phyloP scores from a whole-genome alignment of 352 stramenopile species.

The Pythium sukuiense region DNA sequence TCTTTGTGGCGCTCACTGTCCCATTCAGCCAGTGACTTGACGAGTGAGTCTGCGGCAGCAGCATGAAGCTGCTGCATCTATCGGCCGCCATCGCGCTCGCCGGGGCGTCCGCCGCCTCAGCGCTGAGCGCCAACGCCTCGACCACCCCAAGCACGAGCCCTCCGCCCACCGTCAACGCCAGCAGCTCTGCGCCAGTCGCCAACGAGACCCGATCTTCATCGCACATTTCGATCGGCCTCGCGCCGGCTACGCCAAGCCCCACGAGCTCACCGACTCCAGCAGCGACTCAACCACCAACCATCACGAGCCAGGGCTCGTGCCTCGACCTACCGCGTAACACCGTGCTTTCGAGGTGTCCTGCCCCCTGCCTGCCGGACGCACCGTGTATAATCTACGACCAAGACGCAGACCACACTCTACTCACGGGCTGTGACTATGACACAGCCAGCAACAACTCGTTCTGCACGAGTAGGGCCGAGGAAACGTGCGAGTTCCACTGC shows the following conservation, averaged over 20 bases:
- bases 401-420: neutral
- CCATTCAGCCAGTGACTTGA: too few relatives aligned
- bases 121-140: neutral
- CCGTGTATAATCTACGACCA: neutral
- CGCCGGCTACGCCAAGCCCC: neutral
- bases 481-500: conserved; percentile 1
- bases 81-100: neutral
- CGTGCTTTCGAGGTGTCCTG: neutral
- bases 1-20: too few relatives aligned
- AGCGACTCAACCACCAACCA: too few relatives aligned
- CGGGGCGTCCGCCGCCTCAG: neutral
- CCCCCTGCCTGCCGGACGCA: neutral
- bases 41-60: too few relatives aligned
- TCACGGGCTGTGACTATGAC: neutral
- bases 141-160: neutral
- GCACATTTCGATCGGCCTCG: neutral
- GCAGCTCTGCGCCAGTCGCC: neutral
- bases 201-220: too few relatives aligned
- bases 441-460: neutral
- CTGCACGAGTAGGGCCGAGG: neutral
- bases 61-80: neutral
- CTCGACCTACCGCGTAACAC: neutral
- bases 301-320: neutral
- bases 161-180: neutral
- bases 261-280: neutral